Base-by-base conservation (phyloP, 2,329 filamentous ascomycete genomes). In the Lithohypha guttulata region DNA sequence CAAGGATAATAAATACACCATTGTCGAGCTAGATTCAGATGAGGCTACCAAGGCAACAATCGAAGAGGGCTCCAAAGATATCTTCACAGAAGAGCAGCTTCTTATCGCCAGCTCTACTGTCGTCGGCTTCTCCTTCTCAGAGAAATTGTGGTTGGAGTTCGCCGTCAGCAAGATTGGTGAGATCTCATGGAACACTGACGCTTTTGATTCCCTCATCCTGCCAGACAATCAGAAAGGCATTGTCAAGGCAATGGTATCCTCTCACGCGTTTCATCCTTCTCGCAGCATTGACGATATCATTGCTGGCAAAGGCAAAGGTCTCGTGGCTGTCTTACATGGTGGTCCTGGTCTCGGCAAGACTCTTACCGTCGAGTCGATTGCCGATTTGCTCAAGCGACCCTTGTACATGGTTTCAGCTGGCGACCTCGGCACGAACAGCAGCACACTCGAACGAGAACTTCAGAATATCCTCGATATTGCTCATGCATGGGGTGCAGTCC, bases 141-240 rank as follows among this genome's bases (percentile, higher is more conserved):
- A 93, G 60, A 94, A 93, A 61, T 68, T 84, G 7, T 95, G 86
- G 87, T 71, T 93, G 0, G 84, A 94, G 56, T 85, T 94, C 52
- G 79, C 77, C 0, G 79, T 95, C 14, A 83, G 81, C 0, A 33
- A 79, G 1, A 72, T 94, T 45, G 73, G 75, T 30, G 81, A 93
- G 3, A 89, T 94, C 45, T 71, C 77, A 23, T 94, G 83, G 83
- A 89, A 93, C 52, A 75, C 82, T 28, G 71, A 76, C 10, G 86
- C 86, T 0, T 94, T 91, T 60, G 75, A 82, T 34, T 86, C 81
- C 0, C 68, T 94, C 20, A 84, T 94, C 1, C 68, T 94, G 0
- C 71, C 73, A 0, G 59, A 63, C 10, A 70, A 70, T 43, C 73
- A 78, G 51, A 80, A 80, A 54, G 69, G 68, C 20, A 74, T 84